A percentile compares a stretch with the other conserved stretches of the same genome.
These are phyloP conservation scores for Fibroporia radiculosa DNA, from an alignment of 768 basidiomycete species.

Conservation along the genomic window DNA sequence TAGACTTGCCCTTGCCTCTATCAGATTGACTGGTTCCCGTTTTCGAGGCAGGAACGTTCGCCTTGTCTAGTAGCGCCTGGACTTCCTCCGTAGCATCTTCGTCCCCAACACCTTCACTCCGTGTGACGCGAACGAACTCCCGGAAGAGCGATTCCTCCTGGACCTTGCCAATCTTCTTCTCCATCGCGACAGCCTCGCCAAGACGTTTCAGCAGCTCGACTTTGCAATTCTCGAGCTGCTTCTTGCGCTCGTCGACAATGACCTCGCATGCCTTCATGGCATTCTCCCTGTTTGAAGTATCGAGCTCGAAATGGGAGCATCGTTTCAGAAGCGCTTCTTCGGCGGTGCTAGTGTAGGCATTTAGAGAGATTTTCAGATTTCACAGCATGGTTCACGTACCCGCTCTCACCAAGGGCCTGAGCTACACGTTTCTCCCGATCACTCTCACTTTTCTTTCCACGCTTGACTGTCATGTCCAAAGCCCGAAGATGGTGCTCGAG, in stretches of 20 bases:
- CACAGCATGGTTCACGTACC: conserved; percentile 34
- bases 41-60: conserved; percentile 35
- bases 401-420: conserved; percentile 81
- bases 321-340: conserved; percentile 93
- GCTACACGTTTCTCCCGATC: conserved; percentile 87
- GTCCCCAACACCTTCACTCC: conserved; percentile 70
- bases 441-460: conserved; percentile 60
- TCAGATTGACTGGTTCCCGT: conserved; percentile 9
- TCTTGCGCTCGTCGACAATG: conserved; percentile 75
- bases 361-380: conserved; percentile 1
- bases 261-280: conserved; percentile 92
- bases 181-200: conserved; percentile 54
- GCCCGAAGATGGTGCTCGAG: conserved; percentile 89
- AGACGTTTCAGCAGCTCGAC: conserved; percentile 62
- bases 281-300: conserved; percentile 53
- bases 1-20: conserved; percentile 26
- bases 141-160: conserved; percentile 72
- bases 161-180: conserved; percentile 57
- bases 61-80: conserved; percentile 51
- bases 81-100: conserved; percentile 63
- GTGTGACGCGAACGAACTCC: conserved; percentile 64
- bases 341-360: conserved; percentile 48
- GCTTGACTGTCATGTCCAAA: conserved; percentile 72
- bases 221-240: conserved; percentile 75
- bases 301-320: conserved; percentile 90